Evolutionary conservation across 306 rosid genomes (phyloP), one percentile per base, ranked within the genome.

Genomic region (Vigna hirtella): DNA sequence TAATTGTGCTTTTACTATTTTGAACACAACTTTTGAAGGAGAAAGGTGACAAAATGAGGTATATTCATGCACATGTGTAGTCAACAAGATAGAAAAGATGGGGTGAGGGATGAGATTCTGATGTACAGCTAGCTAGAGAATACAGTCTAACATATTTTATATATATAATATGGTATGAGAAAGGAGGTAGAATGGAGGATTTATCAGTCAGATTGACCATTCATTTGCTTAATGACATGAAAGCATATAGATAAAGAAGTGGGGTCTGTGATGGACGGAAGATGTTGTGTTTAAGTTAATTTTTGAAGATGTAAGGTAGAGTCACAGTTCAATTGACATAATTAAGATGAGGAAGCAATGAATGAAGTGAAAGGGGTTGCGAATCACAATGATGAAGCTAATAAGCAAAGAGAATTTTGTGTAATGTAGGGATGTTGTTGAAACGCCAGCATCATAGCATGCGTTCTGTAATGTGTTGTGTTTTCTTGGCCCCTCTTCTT

Each of bases 161-260:
- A 26, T 26, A 26, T 26, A 26, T 2, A 26, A 26, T 26, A 26
- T 26, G 10, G 13, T 47, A 62, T 78, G 73, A 82, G 73, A 47
- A 55, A 40, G 51, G 51, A 70, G 76, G 59, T 32, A 74, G 49
- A 52, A 34, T 2, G 66, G 63, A 65, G 58, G 80, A 68, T 53
- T 86, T 78, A 64, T 77, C 80, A 63, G 84, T 82, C 84, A 73
- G 81, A 59, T 76, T 84, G 90, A 88, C 92, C 86, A 55, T 82
- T 88, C 88, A 84, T 82, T 74, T 55, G 87, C 75, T 55, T 79
- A 70, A 72, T 85, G 85, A 83, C 82, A 63, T 66, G 84, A 85
- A 85, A 78, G 79, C 79, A 79, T 69, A 68, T 34, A 20, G 22
- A 20, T 20, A 77, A 75, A 55, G 77, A 73, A 65, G 78, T 83